Evolutionary conservation across 371 early-diverging fungal species (phyloP).

Genomic region (Mucor sp.): DNA sequence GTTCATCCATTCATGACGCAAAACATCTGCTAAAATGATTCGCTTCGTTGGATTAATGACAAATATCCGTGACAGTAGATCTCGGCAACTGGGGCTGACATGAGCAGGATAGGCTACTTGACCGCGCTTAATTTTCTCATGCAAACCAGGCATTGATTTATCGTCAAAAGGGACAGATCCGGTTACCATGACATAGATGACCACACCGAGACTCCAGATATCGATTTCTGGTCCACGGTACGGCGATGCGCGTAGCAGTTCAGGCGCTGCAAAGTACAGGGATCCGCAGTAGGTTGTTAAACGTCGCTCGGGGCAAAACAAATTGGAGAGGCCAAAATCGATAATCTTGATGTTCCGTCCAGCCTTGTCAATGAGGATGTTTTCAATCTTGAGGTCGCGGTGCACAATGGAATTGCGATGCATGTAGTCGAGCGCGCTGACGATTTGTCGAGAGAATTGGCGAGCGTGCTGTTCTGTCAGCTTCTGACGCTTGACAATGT

Average conservation of each 20-base stretch:
- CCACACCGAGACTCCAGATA: slow-evolving; percentile 95
- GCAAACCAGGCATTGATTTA: slow-evolving; percentile 82
- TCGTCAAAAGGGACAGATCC: slow-evolving; percentile 98
- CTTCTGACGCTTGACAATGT: slow-evolving; percentile 84
- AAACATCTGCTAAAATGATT: slow-evolving; percentile 71
- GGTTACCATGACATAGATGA: slow-evolving; percentile 92
- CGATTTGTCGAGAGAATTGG: slow-evolving; percentile 91
- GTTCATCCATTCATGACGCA: slow-evolving; percentile 80
- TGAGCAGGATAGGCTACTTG: slow-evolving; percentile 81
- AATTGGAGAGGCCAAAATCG: slow-evolving; percentile 96
- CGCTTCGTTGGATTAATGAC: slow-evolving; percentile 69
- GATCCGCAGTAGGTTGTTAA: slow-evolving; percentile 96
- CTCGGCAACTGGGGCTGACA: slow-evolving; percentile 72
- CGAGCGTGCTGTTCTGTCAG: slow-evolving; percentile 88
- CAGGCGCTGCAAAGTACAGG: slow-evolving; percentile 97
- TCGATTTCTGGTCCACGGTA: slow-evolving; percentile 96
- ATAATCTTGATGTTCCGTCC: slow-evolving; percentile 88
- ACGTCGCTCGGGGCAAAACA: slow-evolving; percentile 78
- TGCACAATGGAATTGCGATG: slow-evolving; percentile 97
- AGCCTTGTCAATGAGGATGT: slow-evolving; percentile 84
- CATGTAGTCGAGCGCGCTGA: slow-evolving; percentile 89
- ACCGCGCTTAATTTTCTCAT: slow-evolving; percentile 90
- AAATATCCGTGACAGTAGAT: slow-evolving; percentile 77
- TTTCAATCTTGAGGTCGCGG: slow-evolving; percentile 97
- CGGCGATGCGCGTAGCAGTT: slow-evolving; percentile 82